phyloP scores from a whole-genome alignment of 106 monocot species.

The Cymbidium sinense region DNA sequence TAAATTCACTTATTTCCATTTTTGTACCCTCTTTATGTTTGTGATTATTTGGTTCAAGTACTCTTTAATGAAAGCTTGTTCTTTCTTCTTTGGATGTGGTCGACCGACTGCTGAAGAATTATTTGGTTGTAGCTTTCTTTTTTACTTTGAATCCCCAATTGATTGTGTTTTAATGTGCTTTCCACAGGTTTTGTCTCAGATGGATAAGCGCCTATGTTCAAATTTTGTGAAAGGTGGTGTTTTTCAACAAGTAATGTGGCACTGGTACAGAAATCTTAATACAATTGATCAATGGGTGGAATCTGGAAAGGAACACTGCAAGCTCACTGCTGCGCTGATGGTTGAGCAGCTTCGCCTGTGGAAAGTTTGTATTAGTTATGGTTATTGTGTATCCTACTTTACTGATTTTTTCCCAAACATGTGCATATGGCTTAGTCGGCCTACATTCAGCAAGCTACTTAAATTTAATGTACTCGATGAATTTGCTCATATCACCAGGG shows the following conservation, averaged over 20 bases:
- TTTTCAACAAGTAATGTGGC: conserved; percentile 74
- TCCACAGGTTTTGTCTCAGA: conserved; percentile 66
- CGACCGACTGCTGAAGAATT: no score
- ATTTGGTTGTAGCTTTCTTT: background rate
- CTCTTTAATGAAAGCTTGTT: background rate
- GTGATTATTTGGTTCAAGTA: background rate
- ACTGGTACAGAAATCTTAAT: conserved; percentile 45
- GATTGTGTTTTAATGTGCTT: background rate
- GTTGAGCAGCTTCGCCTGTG: conserved; percentile 83
- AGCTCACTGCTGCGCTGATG: conserved; percentile 51
- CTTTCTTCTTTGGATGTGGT: background rate
- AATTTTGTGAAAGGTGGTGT: conserved; percentile 61
- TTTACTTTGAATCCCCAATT: background rate
- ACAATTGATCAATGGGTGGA: conserved; percentile 68
- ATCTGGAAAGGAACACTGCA: conserved; percentile 61
- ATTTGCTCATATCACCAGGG: conserved; percentile 56
- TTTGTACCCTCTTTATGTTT: background rate
- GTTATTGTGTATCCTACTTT: conserved; percentile 70
- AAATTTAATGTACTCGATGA: conserved; percentile 53
- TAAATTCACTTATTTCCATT: background rate
- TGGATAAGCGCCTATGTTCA: conserved; percentile 47
- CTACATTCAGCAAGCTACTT: conserved; percentile 55
- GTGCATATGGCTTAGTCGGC: conserved; percentile 64
- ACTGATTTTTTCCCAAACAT: conserved; percentile 73
- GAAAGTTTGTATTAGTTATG: conserved; percentile 83